These are phyloP conservation scores for Melastoma malabathricum DNA, from an alignment of 345 rosid genomes.

Conservation along the genomic window DNA sequence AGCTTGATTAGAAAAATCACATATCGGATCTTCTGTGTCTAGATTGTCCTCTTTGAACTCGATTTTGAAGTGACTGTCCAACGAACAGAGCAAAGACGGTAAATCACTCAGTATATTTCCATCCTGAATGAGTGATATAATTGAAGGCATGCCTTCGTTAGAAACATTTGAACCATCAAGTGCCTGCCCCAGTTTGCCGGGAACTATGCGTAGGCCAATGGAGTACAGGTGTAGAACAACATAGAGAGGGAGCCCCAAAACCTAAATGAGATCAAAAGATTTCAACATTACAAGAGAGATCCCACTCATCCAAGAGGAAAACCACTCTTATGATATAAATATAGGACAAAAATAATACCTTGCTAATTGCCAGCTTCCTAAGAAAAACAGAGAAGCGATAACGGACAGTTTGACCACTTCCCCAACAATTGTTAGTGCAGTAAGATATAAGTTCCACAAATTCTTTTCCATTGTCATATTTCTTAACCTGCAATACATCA, in stretches of 20 bases:
- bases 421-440: constrained; percentile 52
- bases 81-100: constrained; percentile 26
- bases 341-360: constrained; percentile 35
- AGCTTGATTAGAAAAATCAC: constrained; percentile 11
- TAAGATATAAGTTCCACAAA: constrained; percentile 58
- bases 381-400: constrained; percentile 36
- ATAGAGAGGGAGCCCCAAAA: constrained; percentile 22
- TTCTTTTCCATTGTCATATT: constrained; percentile 21
- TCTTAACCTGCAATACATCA: constrained; percentile 31
- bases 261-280: constrained; percentile 23
- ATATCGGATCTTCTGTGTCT: constrained; percentile 6
- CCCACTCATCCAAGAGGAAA: constrained; percentile 9
- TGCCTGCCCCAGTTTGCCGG: constrained; percentile 17
- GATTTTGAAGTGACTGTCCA: constrained; percentile 29
- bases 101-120: constrained; percentile 28
- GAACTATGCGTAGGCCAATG: constrained; percentile 31
- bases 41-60: constrained; percentile 15
- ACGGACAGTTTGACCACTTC: constrained; percentile 27
- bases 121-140: constrained; percentile 29
- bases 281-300: constrained; percentile 11
- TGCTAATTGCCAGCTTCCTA: constrained; percentile 24
- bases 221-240: constrained; percentile 63
- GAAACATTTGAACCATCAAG: constrained; percentile 18
- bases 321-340: constrained; percentile 9
- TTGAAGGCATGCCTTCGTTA: constrained; percentile 21